Base-by-base conservation (phyloP, 164 flowering plant species). In the Nymphaea colorata region DNA sequence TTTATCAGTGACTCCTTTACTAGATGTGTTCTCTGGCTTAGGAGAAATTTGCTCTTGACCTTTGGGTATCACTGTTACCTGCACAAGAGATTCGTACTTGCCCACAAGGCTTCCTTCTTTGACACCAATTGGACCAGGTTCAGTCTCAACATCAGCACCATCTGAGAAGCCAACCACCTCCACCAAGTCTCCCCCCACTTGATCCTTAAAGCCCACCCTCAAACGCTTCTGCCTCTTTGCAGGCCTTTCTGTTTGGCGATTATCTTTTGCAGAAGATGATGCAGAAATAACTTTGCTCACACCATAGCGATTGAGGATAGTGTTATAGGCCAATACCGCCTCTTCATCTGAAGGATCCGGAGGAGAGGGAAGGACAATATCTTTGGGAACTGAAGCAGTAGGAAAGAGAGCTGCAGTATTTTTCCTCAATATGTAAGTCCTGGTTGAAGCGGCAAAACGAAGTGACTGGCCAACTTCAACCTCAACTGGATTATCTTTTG, bases 51-150 rank as follows among this genome's bases (percentile, higher is more conserved):
- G 86, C 61, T 81, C 95, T 77, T 87, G 87, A 47, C 92, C 91
- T 81, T 90, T 89, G 3, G 99, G 99, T 73, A 94, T 84, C n/a
- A 95, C 79, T 2, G 90, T 89, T 64, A 76, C 73, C 71, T 89
- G 96, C 18, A 95, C 96, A 71, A 92, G 91, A 41, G 98, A 88
- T 70, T 90, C 97, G 64, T 92, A 95, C 77, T 95, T 95, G 18
- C 99, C 99, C 60, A 90, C 99, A 67, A 95, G 98, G 77, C 97
- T 90, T 64, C 98, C 99, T 82, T 93, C 99, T 78, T 88, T 90
- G 45, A 92, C 88, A 55, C 99, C 99, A 36, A 92, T 25, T 2
- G 98, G 99, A 73, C 99, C 98, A 62, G 97, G 98, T 69, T 92
- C 98, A 43, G 97, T 95, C 64, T 82, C 96, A 42, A 95, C 96